Conservation (phyloP, 805 yeast genomes). For the Yarrowia bubula region DNA sequence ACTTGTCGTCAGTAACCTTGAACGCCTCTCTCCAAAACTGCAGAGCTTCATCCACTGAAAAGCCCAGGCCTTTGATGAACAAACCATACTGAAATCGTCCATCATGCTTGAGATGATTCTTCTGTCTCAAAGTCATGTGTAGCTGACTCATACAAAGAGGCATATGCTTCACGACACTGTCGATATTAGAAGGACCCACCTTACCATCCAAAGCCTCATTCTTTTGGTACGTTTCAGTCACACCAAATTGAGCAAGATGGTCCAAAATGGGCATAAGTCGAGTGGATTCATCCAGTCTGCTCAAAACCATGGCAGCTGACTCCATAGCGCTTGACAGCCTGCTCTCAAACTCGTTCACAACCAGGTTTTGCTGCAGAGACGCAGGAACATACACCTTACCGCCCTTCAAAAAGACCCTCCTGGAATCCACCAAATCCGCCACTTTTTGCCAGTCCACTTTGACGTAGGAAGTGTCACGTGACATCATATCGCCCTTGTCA, state of each 20-base stretch:
- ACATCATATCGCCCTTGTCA: not conserved
- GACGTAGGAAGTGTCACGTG: slow-evolving; percentile 47
- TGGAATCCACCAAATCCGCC: slow-evolving; percentile 67
- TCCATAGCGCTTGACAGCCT: slow-evolving; percentile 53
- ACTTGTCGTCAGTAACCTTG: slow-evolving; percentile 59
- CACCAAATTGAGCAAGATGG: slow-evolving; percentile 54
- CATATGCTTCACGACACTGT: slow-evolving; percentile 58
- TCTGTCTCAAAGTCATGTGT: slow-evolving; percentile 55
- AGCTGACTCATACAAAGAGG: slow-evolving; percentile 79
- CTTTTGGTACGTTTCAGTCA: slow-evolving; percentile 36
- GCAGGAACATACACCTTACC: slow-evolving; percentile 88
- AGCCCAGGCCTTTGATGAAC: slow-evolving; percentile 86
- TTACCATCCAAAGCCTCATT: slow-evolving; percentile 42
- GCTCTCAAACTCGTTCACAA: slow-evolving; percentile 65
- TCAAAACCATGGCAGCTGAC: slow-evolving; percentile 71
- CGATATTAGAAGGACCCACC: slow-evolving; percentile 62
- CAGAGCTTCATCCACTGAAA: slow-evolving; percentile 81
- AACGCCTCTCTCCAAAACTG: slow-evolving; percentile 80
- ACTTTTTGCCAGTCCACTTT: slow-evolving; percentile 87
- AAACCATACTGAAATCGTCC: slow-evolving; percentile 85
- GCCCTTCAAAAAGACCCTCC: slow-evolving; percentile 60
- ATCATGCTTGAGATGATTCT: slow-evolving; percentile 73
- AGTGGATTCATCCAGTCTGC: slow-evolving; percentile 88
- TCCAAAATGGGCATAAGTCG: slow-evolving; percentile 79
- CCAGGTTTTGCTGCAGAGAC: slow-evolving; percentile 67